These are phyloP conservation scores for Elsinoe perseae DNA, from an alignment of 2,329 filamentous ascomycete species.

Conservation along the genomic window DNA sequence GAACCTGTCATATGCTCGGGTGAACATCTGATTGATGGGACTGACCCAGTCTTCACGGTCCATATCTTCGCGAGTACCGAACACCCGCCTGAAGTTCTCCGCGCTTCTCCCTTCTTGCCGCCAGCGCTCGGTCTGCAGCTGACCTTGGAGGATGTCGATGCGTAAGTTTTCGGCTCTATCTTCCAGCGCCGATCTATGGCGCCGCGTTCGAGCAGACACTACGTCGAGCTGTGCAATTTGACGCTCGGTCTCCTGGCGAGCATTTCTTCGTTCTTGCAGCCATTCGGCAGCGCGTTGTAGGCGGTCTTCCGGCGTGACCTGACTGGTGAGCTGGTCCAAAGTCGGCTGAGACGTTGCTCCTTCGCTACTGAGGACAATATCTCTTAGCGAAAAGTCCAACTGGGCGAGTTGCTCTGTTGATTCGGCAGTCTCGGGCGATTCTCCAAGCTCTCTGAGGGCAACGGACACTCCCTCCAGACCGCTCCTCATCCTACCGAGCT, in stretches of 20 bases:
- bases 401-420: constrained; percentile 25
- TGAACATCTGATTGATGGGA: constrained; percentile 43
- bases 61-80: constrained; percentile 42
- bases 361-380: constrained; percentile 20
- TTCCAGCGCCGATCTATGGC: neutral
- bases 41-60: constrained; percentile 40
- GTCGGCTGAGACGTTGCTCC: neutral
- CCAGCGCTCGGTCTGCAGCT: constrained; percentile 21
- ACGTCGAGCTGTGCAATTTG: neutral
- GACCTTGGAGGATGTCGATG: constrained; percentile 5
- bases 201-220: neutral
- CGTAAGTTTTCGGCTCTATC: neutral
- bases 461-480: constrained; percentile 33
- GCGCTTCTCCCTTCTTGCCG: constrained; percentile 30
- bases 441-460: constrained; percentile 31
- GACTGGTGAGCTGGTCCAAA: neutral
- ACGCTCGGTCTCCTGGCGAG: neutral
- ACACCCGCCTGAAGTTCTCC: constrained; percentile 36
- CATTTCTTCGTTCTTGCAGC: neutral
- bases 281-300: neutral
- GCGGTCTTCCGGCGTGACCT: neutral
- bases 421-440: constrained; percentile 27
- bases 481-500: constrained; percentile 31
- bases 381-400: constrained; percentile 27
- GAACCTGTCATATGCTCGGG: constrained; percentile 37